A percentile compares a stretch with the other conserved stretches of the same genome.
Evolutionary conservation across 2,329 filamentous ascomycete genomes (phyloP).

Genomic region (Arthrocladium fulminans): DNA sequence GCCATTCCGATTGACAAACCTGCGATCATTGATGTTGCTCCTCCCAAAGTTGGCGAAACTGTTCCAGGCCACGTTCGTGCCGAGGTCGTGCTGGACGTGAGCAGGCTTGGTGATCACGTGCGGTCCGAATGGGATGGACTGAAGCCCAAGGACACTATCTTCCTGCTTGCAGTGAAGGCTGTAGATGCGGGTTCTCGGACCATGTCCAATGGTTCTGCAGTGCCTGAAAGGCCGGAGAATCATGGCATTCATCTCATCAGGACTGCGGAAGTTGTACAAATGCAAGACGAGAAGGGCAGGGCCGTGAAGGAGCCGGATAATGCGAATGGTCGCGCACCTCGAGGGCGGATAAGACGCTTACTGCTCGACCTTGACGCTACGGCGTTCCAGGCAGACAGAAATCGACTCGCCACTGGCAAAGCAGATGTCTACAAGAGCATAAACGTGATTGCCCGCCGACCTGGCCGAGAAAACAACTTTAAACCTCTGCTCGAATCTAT

Average conservation of each 20-base stretch:
- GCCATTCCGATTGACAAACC: conserved; percentile 78
- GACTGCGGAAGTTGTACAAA: conserved; percentile 74
- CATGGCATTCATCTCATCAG: conserved; percentile 47
- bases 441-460: conserved; percentile 76
- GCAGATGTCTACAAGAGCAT: conserved; percentile 72
- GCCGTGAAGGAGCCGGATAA: conserved; percentile 56
- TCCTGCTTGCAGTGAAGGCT: conserved; percentile 66
- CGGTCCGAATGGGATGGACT: conserved; percentile 85
- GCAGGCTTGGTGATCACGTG: conserved; percentile 64
- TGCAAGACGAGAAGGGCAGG: conserved; percentile 76
- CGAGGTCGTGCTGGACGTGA: conserved; percentile 77
- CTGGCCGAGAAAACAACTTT: conserved; percentile 92
- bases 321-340: conserved; percentile 52
- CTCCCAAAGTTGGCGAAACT: conserved; percentile 71
- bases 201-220: conserved; percentile 46
- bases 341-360: conserved; percentile 57
- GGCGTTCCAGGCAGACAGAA: conserved; percentile 69
- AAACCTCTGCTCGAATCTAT: conserved; percentile 88
- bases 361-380: conserved; percentile 72
- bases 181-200: conserved; percentile 39
- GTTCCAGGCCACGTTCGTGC: conserved; percentile 77
- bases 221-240: conserved; percentile 24
- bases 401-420: conserved; percentile 56
- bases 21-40: conserved; percentile 76
- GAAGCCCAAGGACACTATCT: conserved; percentile 79